phyloP scores from a whole-genome alignment of 148 eudicot genomes.

The Mesembryanthemum crystallinum region DNA sequence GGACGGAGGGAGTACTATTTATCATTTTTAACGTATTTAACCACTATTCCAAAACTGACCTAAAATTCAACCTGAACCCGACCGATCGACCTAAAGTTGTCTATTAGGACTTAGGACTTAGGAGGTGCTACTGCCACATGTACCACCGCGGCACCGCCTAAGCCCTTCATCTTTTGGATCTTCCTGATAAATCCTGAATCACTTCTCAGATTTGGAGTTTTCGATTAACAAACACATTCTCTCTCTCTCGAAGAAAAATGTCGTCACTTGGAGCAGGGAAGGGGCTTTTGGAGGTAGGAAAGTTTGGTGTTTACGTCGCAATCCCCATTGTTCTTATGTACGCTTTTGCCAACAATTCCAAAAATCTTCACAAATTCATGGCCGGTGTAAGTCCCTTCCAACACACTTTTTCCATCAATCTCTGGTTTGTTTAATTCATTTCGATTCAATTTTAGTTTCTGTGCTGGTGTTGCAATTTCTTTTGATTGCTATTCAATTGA shows the following conservation, averaged over 20 bases:
- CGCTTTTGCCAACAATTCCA: conserved; percentile 69
- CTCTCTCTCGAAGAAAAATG: conserved; percentile 33
- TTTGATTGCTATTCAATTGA: not conserved
- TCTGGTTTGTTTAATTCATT: not conserved
- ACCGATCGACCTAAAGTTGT: too few species aligned
- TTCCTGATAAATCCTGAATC: too few species aligned
- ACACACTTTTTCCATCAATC: not conserved
- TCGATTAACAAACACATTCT: too few species aligned
- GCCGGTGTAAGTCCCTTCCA: conserved; percentile 48
- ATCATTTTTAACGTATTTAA: too few species aligned
- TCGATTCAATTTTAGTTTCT: not conserved
- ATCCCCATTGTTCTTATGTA: conserved; percentile 84
- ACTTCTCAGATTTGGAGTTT: too few species aligned
- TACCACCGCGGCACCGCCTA: too few species aligned
- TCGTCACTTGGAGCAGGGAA: conserved; percentile 76
- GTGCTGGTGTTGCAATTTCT: not conserved
- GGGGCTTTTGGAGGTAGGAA: conserved; percentile 75
- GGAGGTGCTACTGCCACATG: too few species aligned
- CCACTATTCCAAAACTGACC: too few species aligned
- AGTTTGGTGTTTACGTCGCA: conserved; percentile 73
- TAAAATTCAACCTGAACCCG: too few species aligned
- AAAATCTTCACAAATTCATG: conserved; percentile 74
- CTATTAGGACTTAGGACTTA: too few species aligned
- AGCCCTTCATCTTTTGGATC: too few species aligned
- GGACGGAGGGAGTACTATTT: too few species aligned